A percentile compares a stretch with the other conserved stretches of the same genome.
These are phyloP conservation scores for Globisporangium polare DNA, from an alignment of 352 stramenopile species.

Conservation along the genomic window DNA sequence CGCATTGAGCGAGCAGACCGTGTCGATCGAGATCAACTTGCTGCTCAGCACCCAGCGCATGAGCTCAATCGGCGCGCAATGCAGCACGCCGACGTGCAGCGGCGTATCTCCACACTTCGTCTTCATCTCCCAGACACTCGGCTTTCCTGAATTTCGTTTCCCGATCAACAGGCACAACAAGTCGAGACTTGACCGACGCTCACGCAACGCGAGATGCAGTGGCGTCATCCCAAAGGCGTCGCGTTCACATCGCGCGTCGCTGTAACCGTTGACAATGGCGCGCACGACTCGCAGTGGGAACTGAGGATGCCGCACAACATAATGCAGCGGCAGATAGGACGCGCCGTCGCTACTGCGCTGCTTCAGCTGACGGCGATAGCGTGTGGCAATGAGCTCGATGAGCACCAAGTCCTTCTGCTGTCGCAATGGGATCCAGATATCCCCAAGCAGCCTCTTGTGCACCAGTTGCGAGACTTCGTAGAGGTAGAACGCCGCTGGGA, in stretches of 20 bases:
- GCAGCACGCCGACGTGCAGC: constrained; percentile 31
- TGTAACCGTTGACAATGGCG: constrained; percentile 34
- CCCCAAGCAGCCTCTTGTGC: constrained; percentile 34
- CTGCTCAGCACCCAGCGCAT: constrained; percentile 33
- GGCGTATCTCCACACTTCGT: constrained; percentile 27
- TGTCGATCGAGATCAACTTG: constrained; percentile 3
- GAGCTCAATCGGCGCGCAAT: constrained; percentile 31
- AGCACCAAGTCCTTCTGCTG: constrained; percentile 29
- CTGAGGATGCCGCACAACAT: constrained; percentile 35
- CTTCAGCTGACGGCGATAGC: constrained; percentile 46
- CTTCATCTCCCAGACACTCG: constrained; percentile 12
- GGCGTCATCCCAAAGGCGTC: constrained; percentile 64
- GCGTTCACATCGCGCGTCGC: constrained; percentile 28
- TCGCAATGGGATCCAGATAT: constrained; percentile 48
- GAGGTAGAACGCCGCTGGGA: constrained; percentile 36
- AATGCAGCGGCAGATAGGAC: constrained; percentile 50
- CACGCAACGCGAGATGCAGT: constrained; percentile 53
- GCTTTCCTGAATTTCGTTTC: background rate
- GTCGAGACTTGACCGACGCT: constrained; percentile 20
- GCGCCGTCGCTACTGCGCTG: constrained; percentile 39
- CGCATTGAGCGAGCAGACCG: constrained; percentile 25
- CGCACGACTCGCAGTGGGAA: constrained; percentile 32
- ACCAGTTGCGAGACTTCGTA: constrained; percentile 40
- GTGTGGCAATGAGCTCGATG: constrained; percentile 44
- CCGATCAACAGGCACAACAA: constrained; percentile 25